Base-by-base conservation (phyloP, 2,329 filamentous ascomycete genomes). In the Trichophyton mentagrophytes region DNA sequence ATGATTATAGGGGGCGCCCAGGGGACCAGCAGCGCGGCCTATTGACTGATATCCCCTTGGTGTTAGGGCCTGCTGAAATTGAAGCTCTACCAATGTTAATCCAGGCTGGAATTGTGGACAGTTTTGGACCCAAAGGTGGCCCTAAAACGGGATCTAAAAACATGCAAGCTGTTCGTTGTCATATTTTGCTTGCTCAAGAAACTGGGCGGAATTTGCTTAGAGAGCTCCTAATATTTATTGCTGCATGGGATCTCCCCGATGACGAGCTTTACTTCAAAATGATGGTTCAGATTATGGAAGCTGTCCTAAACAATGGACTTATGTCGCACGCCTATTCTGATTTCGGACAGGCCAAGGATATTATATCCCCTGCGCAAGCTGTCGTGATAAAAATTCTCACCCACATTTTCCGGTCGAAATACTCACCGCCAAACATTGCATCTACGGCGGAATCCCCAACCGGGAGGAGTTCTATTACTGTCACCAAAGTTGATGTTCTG, bases 51-150 rank as follows among this genome's bases (percentile, higher is more conserved):
- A 90, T 97, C 11, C 92, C 92, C 33, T 88, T 97, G 66, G 95
- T 96, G 42, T 79, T 97, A 33, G 91, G 95, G 49, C 92, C 92
- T 0, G 91, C 90, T 61, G 92, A 97, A 73, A 96, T 96, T 60
- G 92, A 97, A 73, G 91, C 93, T 4, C 77, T 97, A 59, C 92
- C 95, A 60, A 96, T 96, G 91, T 95, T 96, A 62, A 87, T 97
- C 68, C 96, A 96, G 77, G 91, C 89, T 13, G 95, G 91, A 64
- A 95, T 97, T 59, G 84, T 96, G 22, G 89, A 95, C 62, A 88
- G 88, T 62, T 86, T 87, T 65, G 84, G 85, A 0, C 76, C 84
- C 6, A 87, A 85, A 51, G 86, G 86, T 17, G 88, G 77, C 8
- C 78, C 83, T 58, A 77, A 78, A 46, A 80, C 78, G 63, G 81